Evolutionary conservation across 805 yeast genomes (phyloP), one percentile per base, ranked within the genome.

Genomic region (Suhomyces sp.): DNA sequence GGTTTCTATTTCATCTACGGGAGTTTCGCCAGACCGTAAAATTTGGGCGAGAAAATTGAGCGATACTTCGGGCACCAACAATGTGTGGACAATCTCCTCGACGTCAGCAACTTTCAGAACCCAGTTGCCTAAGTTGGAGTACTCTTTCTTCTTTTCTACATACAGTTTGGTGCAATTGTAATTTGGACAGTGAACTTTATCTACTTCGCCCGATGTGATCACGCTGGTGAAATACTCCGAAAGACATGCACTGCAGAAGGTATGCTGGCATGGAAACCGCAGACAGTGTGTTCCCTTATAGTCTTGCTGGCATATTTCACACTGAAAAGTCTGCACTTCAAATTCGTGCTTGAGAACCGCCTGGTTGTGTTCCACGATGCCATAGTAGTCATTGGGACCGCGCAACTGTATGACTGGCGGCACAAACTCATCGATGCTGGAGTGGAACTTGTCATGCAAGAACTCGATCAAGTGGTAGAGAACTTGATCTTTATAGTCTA

Each of bases 181-280:
- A 44, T 81, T 76, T 0, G 88, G 87, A 57, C 89, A 84, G 60
- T 82, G 83, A 1, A 84, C 67, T 44, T 69, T 76, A 15, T 73
- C 73, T 4, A 81, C 71, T 33, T 78, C 79, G 3, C 85, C 87
- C 4, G 74, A 61, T 6, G 59, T 59, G 10, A 84, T 82, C 43
- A 67, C 63, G 3, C 72, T 63, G 1, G 61, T 54, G 47, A 76
- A 77, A 53, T 77, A 82, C 5, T 72, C 75, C 10, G 48, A 57
- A 4, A 85, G 68, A 59, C 90, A 85, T 9, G 67, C 71, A 50
- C 72, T 71, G 64, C 91, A 85, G 58, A 85, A 85, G 0, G 87
- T 82, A 60, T 85, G 90, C 1, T 87, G 87, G 66, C 91, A 85
- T 1, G 72, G 66, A 49, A 77, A 68, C 46, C 53, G 44, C 12